Base-by-base conservation (phyloP, 1,139 yeast genomes). In the Blastobotrys malaysiensis region DNA sequence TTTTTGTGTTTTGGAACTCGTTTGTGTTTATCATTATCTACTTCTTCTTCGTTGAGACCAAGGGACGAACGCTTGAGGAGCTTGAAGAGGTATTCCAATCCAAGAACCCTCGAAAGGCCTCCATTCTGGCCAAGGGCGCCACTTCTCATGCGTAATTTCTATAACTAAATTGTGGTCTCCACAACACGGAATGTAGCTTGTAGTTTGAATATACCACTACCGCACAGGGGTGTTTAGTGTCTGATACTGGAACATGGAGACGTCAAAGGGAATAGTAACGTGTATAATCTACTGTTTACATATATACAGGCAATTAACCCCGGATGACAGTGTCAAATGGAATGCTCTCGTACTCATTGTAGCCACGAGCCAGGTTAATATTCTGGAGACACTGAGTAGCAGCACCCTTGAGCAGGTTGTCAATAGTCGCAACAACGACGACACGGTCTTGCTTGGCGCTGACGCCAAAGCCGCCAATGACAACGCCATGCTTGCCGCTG, bases 341-440 rank as follows among this genome's bases (percentile, higher is more conserved):
- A 66, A 95, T 93, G 65, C 98, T 98, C 57, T 85, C 97, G 69
- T 86, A 93, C 73, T 93, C 99, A 52, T 88, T 91, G 72, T 89
- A 93, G 22, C 93, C 93, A 75, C 87, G 75, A 7, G 89, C 86
- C 71, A 93, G 79, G 73, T 93, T 93, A 70, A 93, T 87, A 76
- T 93, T 93, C 74, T 93, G 99, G 71, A 93, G 74, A 73, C 98
- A 93, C 75, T 91, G 99, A 21, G 99, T 93, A 54, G 98, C 96
- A 50, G 99, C 99, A 61, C 99, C 99, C 77, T 93, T 93, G 67
- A 93, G 80, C 68, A 93, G 77, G 71, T 93, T 93, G 70, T 95
- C 99, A 65, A 93, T 93, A 13, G 97, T 90, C 20, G 97, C 96
- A 54, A 91, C 95, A 54, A 93, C 77, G 46, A 93, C 99, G 36